Base-by-base conservation (phyloP, 495 filamentous ascomycete species). In the Beverwykella pulmonaria region DNA sequence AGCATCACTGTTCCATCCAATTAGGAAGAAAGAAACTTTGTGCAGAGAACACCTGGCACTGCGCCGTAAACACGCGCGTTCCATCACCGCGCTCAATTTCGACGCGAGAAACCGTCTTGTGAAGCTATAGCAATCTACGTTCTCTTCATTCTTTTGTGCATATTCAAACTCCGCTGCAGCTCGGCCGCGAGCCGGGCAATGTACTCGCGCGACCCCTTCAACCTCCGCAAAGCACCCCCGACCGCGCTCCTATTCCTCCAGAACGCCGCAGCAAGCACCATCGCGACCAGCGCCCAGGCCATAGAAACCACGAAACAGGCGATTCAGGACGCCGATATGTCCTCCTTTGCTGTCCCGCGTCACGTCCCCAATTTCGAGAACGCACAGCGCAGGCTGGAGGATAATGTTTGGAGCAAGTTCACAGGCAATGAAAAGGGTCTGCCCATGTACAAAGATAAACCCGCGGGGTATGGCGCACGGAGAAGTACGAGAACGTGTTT, bases 391-490 rank as follows among this genome's bases (percentile, higher is more conserved):
- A 78, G 85, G 71, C 75, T 84, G 70, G 89, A 91, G 73, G 88
- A 91, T 74, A 82, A 79, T 59, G 77, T 84, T 56, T 69, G 67
- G 67, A 32, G 47, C 10, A 69, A 69, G 41, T 69, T 69, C 32
- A 59, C 60, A 5, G 75, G 77, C 27, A 79, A 83, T 32, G 79
- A 83, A 48, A 85, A 82, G 55, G 82, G 87, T 32, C 80, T 99
- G 25, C 94, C 94, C 41, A 90, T 98, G 88, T 99, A 99, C 78
- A 99, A 99, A 81, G 94, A 99, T 77, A 99, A 99, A 73, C 94
- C 94, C 25, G 95, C 92, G 74, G 81, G 82, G 52, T 90, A 90
- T 67, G 79, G 84, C 26, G 77, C 83, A 50, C 83, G 85, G 20
- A 72, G 81, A 55, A 77, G 82, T 65, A 75, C 75, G 29, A 63